These are phyloP conservation scores for Amanita inopinata DNA, from an alignment of 768 basidiomycete species.

Conservation along the genomic window DNA sequence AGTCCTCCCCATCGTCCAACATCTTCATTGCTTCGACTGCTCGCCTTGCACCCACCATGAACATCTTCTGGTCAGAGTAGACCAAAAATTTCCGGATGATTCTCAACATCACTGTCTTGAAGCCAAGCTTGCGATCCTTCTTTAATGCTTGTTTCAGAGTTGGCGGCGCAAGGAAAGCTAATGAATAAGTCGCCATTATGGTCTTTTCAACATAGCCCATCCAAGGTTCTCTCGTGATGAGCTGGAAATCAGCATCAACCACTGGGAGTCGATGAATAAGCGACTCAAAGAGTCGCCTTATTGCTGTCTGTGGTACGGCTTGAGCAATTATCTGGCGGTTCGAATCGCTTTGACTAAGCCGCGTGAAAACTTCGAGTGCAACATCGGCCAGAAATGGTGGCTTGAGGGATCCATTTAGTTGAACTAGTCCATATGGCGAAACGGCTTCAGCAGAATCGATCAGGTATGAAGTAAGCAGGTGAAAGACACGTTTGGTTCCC, in stretches of 20 bases:
- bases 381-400: constrained; percentile 59
- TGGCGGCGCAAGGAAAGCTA: constrained; percentile 76
- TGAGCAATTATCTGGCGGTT: constrained; percentile 68
- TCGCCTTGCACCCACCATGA: constrained; percentile 48
- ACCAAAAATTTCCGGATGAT: constrained; percentile 58
- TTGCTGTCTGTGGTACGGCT: constrained; percentile 43
- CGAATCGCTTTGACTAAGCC: constrained; percentile 62
- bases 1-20: constrained; percentile 66
- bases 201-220: constrained; percentile 72
- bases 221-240: constrained; percentile 57
- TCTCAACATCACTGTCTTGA: constrained; percentile 61
- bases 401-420: constrained; percentile 39
- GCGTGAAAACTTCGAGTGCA: constrained; percentile 82
- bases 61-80: constrained; percentile 41
- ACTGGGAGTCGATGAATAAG: constrained; percentile 83
- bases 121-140: constrained; percentile 52
- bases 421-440: constrained; percentile 50
- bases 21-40: constrained; percentile 72
- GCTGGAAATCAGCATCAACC: constrained; percentile 61
- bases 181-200: constrained; percentile 75
- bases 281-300: constrained; percentile 56
- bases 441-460: constrained; percentile 59
- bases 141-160: constrained; percentile 65
- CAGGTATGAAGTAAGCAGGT: constrained; percentile 66
- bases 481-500: constrained; percentile 49